Evolutionary conservation across 768 basidiomycete genomes (phyloP).

Genomic region (Trametes cubensis): DNA sequence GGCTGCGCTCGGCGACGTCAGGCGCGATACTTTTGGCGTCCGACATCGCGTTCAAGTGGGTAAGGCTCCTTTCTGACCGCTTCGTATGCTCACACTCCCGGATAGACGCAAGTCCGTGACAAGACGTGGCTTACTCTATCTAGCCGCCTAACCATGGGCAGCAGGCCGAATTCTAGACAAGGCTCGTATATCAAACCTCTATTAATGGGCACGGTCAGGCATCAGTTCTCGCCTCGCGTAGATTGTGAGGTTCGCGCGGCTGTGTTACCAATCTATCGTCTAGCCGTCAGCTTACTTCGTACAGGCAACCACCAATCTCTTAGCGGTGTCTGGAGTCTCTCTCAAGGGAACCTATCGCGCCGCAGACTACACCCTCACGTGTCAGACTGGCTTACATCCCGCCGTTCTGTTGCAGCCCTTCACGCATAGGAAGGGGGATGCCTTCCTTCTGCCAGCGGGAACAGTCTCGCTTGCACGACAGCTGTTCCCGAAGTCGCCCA

Average conservation of each 20-base stretch:
- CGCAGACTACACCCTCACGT: slow-evolving; percentile 46
- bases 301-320: slow-evolving; percentile 30
- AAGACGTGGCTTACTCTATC: slow-evolving; percentile 48
- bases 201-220: slow-evolving; percentile 71
- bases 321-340: slow-evolving; percentile 18
- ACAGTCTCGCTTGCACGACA: slow-evolving; percentile 52
- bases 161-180: slow-evolving; percentile 3
- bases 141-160: slow-evolving; percentile 36
- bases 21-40: slow-evolving; percentile 37
- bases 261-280: not conserved
- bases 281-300: slow-evolving; percentile 2
- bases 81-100: slow-evolving; percentile 10
- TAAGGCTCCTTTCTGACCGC: slow-evolving; percentile 3
- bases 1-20: slow-evolving; percentile 14
- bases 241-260: slow-evolving; percentile 39
- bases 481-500: slow-evolving; percentile 51
- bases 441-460: slow-evolving; percentile 37
- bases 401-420: slow-evolving; percentile 19
- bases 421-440: slow-evolving; percentile 10
- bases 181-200: slow-evolving; percentile 7
- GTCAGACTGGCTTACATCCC: slow-evolving; percentile 27
- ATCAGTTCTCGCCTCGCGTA: slow-evolving; percentile 73
- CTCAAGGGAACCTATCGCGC: slow-evolving; percentile 48
- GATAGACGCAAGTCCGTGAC: slow-evolving; percentile 51
- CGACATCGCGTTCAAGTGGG: slow-evolving; percentile 49